Base-by-base conservation (phyloP, 2,329 filamentous ascomycete species). In the Fusarium sp. region DNA sequence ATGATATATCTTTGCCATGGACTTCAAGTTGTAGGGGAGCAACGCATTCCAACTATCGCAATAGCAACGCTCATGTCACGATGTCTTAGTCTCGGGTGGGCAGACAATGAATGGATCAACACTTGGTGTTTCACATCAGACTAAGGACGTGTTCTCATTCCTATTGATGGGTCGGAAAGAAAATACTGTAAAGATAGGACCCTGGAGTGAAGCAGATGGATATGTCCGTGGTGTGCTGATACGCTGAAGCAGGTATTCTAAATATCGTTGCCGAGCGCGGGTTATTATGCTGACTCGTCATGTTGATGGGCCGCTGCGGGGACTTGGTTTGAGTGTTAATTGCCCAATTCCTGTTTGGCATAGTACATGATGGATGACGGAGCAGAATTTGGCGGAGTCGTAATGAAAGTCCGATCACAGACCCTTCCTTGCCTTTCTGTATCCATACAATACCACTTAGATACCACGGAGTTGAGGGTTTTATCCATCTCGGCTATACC, bases 31-130 rank as follows among this genome's bases (percentile, higher is more conserved):
- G 71, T 60, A 63, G 44, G 25, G 72, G 73, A 77, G 76, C 73
- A 75, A 76, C 73, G 61, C 77, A 78, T 78, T 78, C 77, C 77
- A 74, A 62, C 13, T 48, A 71, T 67, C 47, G 57, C 40, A 48
- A 54, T 48, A 56, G 48, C 71, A 73, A 73, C 68, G 43, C 39
- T 48, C 45, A 60, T 57, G 56, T 50, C 56, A 62, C 65, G 58
- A 37, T 72, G 71, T 72, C 69, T 73, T 62, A 59, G 65, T 57
- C 41, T 69, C 35, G 40, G 32, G 23, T 23, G 46, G 50, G 19
- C 44, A 45, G 37, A 27, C 44, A 49, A 57, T 65, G 47, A 49
- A 57, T 65, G 45, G 51, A 56, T 50, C 39, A 72, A 57, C 69
- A 52, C 62, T 71, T 71, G 58, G 54, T 68, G 40, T 48, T 56